Percentiles rank a stretch among this genome's conserved stretches.
Conservation (phyloP, 2,329 filamentous ascomycete genomes). For the Atkinsonella texensis region DNA sequence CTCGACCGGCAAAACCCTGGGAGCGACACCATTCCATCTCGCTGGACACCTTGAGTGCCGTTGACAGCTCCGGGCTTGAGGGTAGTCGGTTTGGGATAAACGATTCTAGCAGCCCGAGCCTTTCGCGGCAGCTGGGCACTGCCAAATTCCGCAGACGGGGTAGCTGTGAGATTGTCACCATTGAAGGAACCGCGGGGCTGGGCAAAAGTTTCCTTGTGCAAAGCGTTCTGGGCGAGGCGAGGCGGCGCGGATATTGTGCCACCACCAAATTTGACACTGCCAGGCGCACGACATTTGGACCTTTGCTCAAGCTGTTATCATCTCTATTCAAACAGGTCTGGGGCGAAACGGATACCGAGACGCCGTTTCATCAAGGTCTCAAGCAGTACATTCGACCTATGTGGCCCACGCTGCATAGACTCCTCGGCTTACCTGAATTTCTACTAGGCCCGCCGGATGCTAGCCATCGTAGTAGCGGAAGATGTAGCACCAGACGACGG, state of each 20-base stretch:
- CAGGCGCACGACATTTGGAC: conserved; percentile 48
- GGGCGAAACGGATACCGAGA: conserved; percentile 54
- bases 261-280: conserved; percentile 55
- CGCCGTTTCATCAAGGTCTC: conserved; percentile 47
- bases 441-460: conserved; percentile 40
- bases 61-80: conserved; percentile 32
- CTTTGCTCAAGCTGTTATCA: conserved; percentile 51
- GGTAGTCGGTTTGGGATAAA: conserved; percentile 29
- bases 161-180: conserved; percentile 50
- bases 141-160: conserved; percentile 49
- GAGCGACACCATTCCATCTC: conserved; percentile 41
- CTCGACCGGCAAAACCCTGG: conserved; percentile 32
- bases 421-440: conserved; percentile 58
- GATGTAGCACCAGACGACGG: conserved; percentile 27
- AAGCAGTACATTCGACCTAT: conserved; percentile 51
- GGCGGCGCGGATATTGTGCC: conserved; percentile 51
- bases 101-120: conserved; percentile 34
- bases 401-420: conserved; percentile 51
- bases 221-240: conserved; percentile 47
- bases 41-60: conserved; percentile 33
- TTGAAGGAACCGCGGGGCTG: conserved; percentile 50
- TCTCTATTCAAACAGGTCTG: conserved; percentile 57
- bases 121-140: conserved; percentile 42
- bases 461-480: conserved; percentile 18
- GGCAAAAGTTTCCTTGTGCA: conserved; percentile 55